These are phyloP conservation scores for Cutaneotrichosporon sp. DNA, from an alignment of 1,284 basidiomycete species.

Conservation along the genomic window DNA sequence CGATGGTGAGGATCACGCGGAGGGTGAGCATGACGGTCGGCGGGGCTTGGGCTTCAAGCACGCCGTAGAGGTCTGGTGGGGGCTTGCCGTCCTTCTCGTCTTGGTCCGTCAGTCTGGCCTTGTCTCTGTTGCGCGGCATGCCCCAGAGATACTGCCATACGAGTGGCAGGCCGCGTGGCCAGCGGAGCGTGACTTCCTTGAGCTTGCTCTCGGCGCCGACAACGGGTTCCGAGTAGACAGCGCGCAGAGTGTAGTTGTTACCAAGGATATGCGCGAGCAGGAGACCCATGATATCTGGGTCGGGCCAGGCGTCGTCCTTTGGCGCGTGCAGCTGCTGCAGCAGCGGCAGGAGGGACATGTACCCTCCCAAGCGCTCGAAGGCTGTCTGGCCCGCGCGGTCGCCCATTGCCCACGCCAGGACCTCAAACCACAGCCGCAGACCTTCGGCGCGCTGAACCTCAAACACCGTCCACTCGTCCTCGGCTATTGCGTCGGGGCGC, in stretches of 20 bases:
- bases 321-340: conserved; percentile 6
- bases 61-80: neutral
- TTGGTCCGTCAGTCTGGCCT: neutral
- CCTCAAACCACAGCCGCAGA: conserved; percentile 34
- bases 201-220: conserved; percentile 12
- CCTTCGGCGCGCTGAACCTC: conserved; percentile 43
- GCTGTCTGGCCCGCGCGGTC: conserved; percentile 25
- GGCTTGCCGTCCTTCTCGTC: neutral
- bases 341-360: conserved; percentile 22
- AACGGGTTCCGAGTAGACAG: conserved; percentile 19
- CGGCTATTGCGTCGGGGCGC: conserved; percentile 9
- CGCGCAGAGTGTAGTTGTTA: conserved; percentile 39
- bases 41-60: neutral
- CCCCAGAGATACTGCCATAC: conserved; percentile 40
- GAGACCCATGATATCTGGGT: conserved; percentile 24
- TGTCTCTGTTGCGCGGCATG: conserved; percentile 2
- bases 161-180: conserved; percentile 25
- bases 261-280: conserved; percentile 38
- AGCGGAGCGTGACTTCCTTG: conserved; percentile 26
- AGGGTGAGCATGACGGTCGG: conserved; percentile 25
- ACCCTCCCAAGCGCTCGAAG: conserved; percentile 32
- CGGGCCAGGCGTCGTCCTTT: neutral
- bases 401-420: conserved; percentile 33
- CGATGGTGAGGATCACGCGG: conserved; percentile 23
- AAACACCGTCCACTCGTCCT: conserved; percentile 35